phyloP scores from a whole-genome alignment of 208 protist species.

The Crithidia bombi region DNA sequence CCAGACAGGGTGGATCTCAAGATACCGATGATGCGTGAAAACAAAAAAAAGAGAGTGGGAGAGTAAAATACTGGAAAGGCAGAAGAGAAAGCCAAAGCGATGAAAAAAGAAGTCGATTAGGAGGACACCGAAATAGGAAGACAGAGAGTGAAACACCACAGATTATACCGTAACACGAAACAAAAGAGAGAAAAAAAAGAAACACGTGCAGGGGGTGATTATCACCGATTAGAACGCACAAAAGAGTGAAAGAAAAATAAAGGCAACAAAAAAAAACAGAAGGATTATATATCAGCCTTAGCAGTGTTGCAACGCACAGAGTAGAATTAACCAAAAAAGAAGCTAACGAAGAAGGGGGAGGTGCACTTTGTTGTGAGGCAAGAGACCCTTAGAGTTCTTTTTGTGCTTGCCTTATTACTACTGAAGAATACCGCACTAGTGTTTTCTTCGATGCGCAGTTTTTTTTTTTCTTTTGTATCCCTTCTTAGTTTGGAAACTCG shows the following conservation, averaged over 20 bases:
- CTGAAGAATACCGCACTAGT: neutral
- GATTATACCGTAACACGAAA: no score
- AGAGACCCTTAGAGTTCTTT: neutral
- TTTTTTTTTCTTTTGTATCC: neutral
- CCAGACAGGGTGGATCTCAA: neutral
- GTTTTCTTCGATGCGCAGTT: no score
- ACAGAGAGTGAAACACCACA: no score
- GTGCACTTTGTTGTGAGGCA: neutral
- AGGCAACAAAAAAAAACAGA: slow-evolving; percentile 30
- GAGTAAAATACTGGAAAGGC: neutral
- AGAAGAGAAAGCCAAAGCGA: neutral
- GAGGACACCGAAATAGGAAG: no score
- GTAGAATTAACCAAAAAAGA: neutral
- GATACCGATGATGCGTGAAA: neutral
- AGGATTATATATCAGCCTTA: neutral
- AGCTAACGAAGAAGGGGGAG: neutral
- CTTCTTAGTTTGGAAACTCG: neutral
- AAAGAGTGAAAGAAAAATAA: slow-evolving; percentile 1
- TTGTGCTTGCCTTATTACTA: neutral
- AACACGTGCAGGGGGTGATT: neutral
- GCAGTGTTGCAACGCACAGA: neutral
- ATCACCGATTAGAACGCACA: neutral
- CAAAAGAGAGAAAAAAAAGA: no score
- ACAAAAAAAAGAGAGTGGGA: neutral
- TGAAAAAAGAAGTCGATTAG: no score